These are phyloP conservation scores for Verticillium tricorpus DNA, from an alignment of 2,329 filamentous ascomycete genomes.

Conservation along the genomic window DNA sequence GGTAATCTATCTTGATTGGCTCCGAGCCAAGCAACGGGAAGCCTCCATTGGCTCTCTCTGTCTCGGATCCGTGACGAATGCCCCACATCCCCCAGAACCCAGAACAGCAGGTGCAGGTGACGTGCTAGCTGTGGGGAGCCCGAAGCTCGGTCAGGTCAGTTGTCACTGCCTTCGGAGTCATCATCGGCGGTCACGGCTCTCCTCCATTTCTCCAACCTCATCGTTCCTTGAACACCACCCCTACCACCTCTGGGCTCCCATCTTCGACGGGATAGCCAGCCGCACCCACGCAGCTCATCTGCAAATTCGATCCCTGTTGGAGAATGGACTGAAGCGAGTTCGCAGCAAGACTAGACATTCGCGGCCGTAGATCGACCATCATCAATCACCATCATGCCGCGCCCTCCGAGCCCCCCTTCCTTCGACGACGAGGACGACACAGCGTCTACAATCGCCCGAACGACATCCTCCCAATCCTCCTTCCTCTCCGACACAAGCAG, in stretches of 20 bases:
- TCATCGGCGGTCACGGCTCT: background rate
- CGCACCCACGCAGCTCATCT: background rate
- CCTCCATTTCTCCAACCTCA: background rate
- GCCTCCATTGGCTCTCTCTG: background rate
- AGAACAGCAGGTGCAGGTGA: background rate
- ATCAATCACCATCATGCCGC: background rate
- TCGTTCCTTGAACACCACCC: background rate
- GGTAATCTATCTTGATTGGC: background rate
- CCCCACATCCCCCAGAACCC: background rate
- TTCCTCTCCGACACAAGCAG: constrained; percentile 9
- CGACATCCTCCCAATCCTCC: constrained; percentile 16
- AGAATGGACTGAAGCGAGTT: background rate
- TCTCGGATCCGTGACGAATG: background rate
- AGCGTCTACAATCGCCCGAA: constrained; percentile 12
- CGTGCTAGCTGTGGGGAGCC: background rate
- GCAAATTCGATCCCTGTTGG: background rate
- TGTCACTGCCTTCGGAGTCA: background rate
- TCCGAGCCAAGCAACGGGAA: background rate
- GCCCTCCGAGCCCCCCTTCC: background rate
- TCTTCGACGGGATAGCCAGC: background rate
- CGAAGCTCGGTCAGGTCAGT: background rate
- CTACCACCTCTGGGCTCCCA: background rate
- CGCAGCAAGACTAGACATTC: background rate
- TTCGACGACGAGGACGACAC: constrained; percentile 8
- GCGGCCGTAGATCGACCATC: background rate